These are phyloP conservation scores for Didymella keratinophila DNA, from an alignment of 2,329 filamentous ascomycete genomes.

Conservation along the genomic window DNA sequence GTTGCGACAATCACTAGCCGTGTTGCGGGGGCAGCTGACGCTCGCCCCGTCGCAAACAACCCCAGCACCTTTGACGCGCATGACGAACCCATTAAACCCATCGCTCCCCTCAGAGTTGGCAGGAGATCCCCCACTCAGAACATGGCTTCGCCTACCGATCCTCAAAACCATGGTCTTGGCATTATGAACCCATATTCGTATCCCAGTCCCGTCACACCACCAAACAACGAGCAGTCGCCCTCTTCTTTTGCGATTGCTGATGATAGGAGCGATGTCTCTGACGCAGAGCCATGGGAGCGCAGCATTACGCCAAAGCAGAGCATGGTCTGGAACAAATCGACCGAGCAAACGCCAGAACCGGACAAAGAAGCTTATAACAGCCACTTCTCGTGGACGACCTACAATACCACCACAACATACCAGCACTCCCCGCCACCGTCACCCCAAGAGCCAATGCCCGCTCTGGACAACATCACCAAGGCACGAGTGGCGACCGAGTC, in stretches of 20 bases:
- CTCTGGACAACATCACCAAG: constrained; percentile 17
- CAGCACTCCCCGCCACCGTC: constrained; percentile 54
- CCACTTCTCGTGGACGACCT: constrained; percentile 44
- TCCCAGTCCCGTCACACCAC: constrained; percentile 42
- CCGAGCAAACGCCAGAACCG: constrained; percentile 35
- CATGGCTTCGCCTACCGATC: constrained; percentile 45
- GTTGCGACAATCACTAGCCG: constrained; percentile 33
- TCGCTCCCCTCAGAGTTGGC: constrained; percentile 53
- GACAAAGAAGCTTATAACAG: constrained; percentile 32
- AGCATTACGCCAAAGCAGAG: constrained; percentile 38
- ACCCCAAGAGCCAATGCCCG: constrained; percentile 50
- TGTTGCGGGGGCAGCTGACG: constrained; percentile 37
- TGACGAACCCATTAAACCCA: constrained; percentile 53
- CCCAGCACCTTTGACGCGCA: constrained; percentile 33
- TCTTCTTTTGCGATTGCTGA: constrained; percentile 21
- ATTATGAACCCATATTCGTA: constrained; percentile 37
- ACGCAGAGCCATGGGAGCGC: constrained; percentile 28
- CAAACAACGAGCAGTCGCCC: constrained; percentile 29
- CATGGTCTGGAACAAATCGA: constrained; percentile 30
- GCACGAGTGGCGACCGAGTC: constrained; percentile 35
- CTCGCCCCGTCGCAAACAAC: constrained; percentile 41
- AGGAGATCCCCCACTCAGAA: constrained; percentile 47
- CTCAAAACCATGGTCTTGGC: constrained; percentile 33
- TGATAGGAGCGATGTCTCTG: constrained; percentile 21
- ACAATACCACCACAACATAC: constrained; percentile 50